phyloP scores from a whole-genome alignment of 2,329 filamentous ascomycete species.

The Paraphaeosphaeria sporulosa region DNA sequence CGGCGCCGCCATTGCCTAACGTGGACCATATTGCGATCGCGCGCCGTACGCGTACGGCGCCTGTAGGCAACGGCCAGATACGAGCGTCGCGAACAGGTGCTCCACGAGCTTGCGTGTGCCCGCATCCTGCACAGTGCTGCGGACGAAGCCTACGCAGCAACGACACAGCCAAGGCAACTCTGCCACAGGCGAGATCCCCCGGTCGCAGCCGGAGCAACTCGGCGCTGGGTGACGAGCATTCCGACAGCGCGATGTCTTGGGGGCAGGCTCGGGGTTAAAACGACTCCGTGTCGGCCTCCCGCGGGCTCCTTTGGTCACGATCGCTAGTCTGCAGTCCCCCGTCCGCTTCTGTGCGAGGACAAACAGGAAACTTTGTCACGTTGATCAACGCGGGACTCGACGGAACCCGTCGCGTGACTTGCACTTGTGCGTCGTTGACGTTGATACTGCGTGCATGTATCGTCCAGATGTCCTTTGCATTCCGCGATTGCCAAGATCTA shows the following conservation, averaged over 20 bases:
- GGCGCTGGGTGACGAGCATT: background rate
- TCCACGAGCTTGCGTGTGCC: background rate
- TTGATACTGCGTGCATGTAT: background rate
- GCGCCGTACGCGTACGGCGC: background rate
- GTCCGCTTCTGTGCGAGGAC: constrained; percentile 1
- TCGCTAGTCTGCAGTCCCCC: background rate
- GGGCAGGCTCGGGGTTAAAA: constrained; percentile 4
- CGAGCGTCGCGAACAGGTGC: background rate
- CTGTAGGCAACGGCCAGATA: background rate
- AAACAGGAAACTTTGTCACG: constrained; percentile 2
- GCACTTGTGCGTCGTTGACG: constrained; percentile 4
- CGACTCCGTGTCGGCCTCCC: constrained; percentile 2
- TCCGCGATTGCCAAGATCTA: too few relatives aligned
- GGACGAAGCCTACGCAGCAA: constrained; percentile 1
- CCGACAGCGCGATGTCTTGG: background rate
- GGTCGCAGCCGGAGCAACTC: constrained; percentile 7
- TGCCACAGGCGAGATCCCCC: background rate
- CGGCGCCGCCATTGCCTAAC: constrained; percentile 1
- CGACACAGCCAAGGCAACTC: constrained; percentile 5
- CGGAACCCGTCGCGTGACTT: constrained; percentile 6
- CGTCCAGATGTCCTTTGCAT: too few relatives aligned
- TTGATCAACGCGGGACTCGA: constrained; percentile 1
- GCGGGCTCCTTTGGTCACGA: constrained; percentile 1
- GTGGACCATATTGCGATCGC: background rate
- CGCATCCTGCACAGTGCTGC: constrained; percentile 5